Percentiles rank a stretch among this genome's conserved stretches.
These are phyloP conservation scores for Epichloe sibirici DNA, from an alignment of 2,329 filamentous ascomycete species.

Conservation along the genomic window DNA sequence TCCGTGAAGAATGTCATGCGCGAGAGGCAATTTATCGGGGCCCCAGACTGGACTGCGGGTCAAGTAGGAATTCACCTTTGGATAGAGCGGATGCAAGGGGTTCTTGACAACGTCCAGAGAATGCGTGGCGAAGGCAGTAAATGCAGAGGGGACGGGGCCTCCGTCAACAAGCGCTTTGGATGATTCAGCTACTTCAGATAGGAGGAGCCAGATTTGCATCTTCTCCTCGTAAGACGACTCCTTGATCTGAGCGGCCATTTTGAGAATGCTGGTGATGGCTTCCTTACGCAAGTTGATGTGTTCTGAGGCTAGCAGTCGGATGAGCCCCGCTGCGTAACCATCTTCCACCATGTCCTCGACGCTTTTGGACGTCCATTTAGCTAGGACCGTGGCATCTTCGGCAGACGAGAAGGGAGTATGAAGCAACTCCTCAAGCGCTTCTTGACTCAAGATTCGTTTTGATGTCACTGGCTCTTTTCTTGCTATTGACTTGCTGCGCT, in stretches of 20 bases:
- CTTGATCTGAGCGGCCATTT: constrained; percentile 49
- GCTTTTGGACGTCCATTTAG: constrained; percentile 63
- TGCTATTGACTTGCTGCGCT: constrained; percentile 4
- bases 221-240: constrained; percentile 63
- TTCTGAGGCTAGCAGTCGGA: constrained; percentile 64
- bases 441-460: constrained; percentile 17
- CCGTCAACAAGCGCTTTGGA: constrained; percentile 40
- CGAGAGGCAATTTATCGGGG: constrained; percentile 59
- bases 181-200: constrained; percentile 72
- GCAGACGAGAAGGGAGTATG: constrained; percentile 32
- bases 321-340: constrained; percentile 55
- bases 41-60: constrained; percentile 69
- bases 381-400: constrained; percentile 40
- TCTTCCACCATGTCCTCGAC: constrained; percentile 70
- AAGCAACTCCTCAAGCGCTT: constrained; percentile 41
- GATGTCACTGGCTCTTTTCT: constrained; percentile 4
- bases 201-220: constrained; percentile 65
- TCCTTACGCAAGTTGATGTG: constrained; percentile 69
- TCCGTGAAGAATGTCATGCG: constrained; percentile 47
- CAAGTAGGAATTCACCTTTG: constrained; percentile 76
- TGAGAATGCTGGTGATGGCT: constrained; percentile 56
- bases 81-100: constrained; percentile 72
- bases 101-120: constrained; percentile 59
- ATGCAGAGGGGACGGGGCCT: constrained; percentile 55
- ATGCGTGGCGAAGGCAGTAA: constrained; percentile 62